Base-by-base conservation (phyloP, 176 grass and related monocot genomes). In the Oryza longistaminata region DNA sequence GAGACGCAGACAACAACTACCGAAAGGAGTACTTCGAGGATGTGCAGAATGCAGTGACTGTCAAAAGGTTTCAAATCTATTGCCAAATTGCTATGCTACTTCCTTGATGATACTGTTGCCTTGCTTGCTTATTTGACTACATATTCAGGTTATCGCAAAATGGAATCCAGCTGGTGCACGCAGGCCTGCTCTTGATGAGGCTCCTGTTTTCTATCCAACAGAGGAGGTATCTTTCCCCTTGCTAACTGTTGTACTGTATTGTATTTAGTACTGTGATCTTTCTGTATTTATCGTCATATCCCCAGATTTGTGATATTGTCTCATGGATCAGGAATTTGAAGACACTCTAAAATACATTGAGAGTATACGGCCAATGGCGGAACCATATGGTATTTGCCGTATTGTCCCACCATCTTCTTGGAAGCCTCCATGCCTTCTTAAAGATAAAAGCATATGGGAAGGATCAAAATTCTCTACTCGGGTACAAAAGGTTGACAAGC, bases 351-450 rank as follows among this genome's bases (percentile, higher is more conserved):
- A 97, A 71, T 97, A 97, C 50, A 97, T 97, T 8, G 87, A 90
- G 62, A 93, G 79, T 71, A 94, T 97, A 84, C 87, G 93, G 14
- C 81, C 80, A 82, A 82, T 48, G 7, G 93, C 93, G 61, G 93
- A 95, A 76, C 85, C 83, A 31, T 95, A 92, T 90, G 96, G 96
- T 62, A 95, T 98, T 77, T 95, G 93, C 37, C 91, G 96, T 65
- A 98, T 98, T 50, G 93, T 98, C 90, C 96, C 93, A 64, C 96
- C 96, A 71, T 66, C 91, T 87, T 87, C 93, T 12, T 98, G 96
- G 96, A 95, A 84, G 74, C 96, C 96, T 7, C 88, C 96, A 27
- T 98, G 91, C 76, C 85, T 85, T 86, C 91, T 98, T 55, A 95
- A 95, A 88, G 85, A 87, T 40, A 93, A 90, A 74, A 90, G 43